Base-by-base conservation (phyloP, 805 yeast species). In the Jamesozyma gamospora region DNA sequence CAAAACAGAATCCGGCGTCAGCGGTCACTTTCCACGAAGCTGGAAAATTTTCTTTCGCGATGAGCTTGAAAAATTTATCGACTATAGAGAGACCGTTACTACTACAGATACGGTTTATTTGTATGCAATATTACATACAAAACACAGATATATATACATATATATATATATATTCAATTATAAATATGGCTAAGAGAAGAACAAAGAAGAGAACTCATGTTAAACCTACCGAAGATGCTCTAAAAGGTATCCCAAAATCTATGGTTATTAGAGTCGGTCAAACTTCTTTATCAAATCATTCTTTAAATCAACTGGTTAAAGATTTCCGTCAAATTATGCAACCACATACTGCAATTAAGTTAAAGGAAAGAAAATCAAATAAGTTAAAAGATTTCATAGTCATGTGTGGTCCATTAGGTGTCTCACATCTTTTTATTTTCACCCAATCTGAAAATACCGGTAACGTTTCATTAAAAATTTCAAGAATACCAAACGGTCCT, bases 401-500 rank as follows among this genome's bases (percentile, higher is more conserved):
- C n/a, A 88, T 92, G 96, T 84, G 96, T 29, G 97, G 97, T 5
- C 97, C 97, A 12, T 68, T 92, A 33, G 95, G 95, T 21, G 95
- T 92, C 17, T 72, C 90, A 6, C 95, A 90, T 63, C 63, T 92
- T 55, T 76, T 92, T 64, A 68, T 90, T 16, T 88, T 92, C 67
- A 80, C 86, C 45, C 95, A 87, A 58, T 74, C 83, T 29, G 81
- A 77, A 50, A 71, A 71, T 32, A 66, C 81, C 1, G 96, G 96
- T 7, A 79, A 77, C 41, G 79, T 92, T 4, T 81, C 90, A 37
- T 67, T 92, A 46, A 75, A 96, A 53, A 63, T 92, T 34, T 87
- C 90, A 1, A 76, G 84, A 54, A 76, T 88, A 69, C 96, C 97
- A 27, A 72, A 87, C 44, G 99, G 99, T 6, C 99, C 99, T 24